These are phyloP conservation scores for Kitagawia praeruptora DNA, from an alignment of 129 eudicot genomes.

Conservation along the genomic window DNA sequence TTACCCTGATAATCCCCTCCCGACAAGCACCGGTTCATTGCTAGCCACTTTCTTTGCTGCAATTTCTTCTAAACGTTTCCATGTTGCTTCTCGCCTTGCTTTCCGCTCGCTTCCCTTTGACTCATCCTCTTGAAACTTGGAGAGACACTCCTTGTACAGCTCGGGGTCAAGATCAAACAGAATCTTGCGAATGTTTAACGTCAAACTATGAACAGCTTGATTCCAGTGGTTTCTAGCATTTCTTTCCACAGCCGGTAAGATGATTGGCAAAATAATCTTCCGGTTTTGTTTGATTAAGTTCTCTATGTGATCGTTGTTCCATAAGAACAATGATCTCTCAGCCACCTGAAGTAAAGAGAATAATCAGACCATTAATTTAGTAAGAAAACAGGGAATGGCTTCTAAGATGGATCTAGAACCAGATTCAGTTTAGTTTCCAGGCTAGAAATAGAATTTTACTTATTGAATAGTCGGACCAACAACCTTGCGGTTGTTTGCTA, in stretches of 20 bases:
- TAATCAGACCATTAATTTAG: background rate
- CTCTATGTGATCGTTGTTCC: conserved; percentile 94
- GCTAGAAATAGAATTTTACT: background rate
- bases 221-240: conserved; percentile 78
- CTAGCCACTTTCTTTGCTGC: background rate
- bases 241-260: conserved; percentile 82
- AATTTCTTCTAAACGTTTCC: conserved; percentile 7
- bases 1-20: background rate
- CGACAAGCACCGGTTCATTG: background rate
- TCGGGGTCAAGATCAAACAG: conserved; percentile 77
- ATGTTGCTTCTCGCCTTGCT: background rate
- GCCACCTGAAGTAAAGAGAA: conserved; percentile 50
- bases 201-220: conserved; percentile 81
- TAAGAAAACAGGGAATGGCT: background rate
- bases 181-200: conserved; percentile 59
- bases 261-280: conserved; percentile 64
- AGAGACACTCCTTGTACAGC: conserved; percentile 64
- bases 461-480: background rate
- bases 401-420: background rate
- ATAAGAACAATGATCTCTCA: conserved; percentile 68
- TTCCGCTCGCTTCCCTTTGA: conserved; percentile 25
- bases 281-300: conserved; percentile 79
- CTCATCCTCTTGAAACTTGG: conserved; percentile 72
- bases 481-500: background rate
- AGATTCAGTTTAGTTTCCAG: background rate